Base-by-base conservation (phyloP, 2,329 filamentous ascomycete genomes). In the Claviceps arundinis region DNA sequence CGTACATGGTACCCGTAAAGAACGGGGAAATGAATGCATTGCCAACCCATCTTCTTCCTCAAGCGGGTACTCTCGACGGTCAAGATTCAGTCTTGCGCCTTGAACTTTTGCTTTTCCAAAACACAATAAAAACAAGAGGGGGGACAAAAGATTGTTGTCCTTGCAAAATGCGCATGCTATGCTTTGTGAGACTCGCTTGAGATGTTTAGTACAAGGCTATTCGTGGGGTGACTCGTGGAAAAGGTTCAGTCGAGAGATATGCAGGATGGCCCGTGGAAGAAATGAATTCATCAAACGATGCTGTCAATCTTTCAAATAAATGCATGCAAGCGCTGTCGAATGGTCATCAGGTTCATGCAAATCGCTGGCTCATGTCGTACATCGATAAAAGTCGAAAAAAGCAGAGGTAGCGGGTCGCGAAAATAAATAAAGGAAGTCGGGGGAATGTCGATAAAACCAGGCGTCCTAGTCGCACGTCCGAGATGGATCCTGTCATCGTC, bases 281-380 rank as follows among this genome's bases (percentile, higher is more conserved):
- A 50, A 19, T 38, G 16, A 30, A 52, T 40, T 52, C 42, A 37
- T 50, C n/a, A 30, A 42, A 11, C 9, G 8, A 34, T 40, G 42
- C 50, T 47, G 24, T 37, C 19, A 37, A 7, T 42, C 22, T 17
- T 37, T 44, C 37, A 46, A n/a, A 17, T 37, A 44, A 48, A 52
- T 24, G 41, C 47, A 43, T 48, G 26, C 19, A 30, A 37, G 37
- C 38, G 30, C 42, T 48, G 30, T 22, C 13, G 34, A 42, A 50
- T 47, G 16, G n/a, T 37, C 44, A 41, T 53, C 44, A 53, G 22
- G 26, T 38, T 53, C 52, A 37, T 53, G 42, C 44, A 53, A 26
- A 26, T 50, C 48, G 43, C 49, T 47, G 43, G 43, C 48, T 53
- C 48, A 38, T 53, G 19, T 49, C 48, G 22, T 40, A 42, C n/a